These are phyloP conservation scores for Begonia fuchsioides DNA, from an alignment of 306 rosid species.

Conservation along the genomic window DNA sequence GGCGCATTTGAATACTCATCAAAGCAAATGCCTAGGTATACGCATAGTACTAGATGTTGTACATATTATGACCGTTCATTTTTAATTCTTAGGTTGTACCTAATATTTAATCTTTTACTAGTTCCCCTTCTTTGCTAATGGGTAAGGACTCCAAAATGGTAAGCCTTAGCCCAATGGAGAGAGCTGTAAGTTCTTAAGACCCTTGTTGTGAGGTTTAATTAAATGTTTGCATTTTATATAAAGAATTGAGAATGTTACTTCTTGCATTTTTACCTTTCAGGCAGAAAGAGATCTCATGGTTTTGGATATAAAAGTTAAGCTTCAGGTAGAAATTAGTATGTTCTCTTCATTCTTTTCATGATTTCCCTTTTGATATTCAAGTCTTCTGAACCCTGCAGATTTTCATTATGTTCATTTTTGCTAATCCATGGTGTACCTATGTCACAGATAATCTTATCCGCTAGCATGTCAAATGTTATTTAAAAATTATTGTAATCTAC, in stretches of 20 bases:
- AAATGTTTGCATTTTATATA: background rate
- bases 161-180: constrained; percentile 78
- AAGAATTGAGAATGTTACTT: constrained; percentile 7
- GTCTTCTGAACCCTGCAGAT: background rate
- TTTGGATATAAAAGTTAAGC: constrained; percentile 90
- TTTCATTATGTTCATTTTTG: no score
- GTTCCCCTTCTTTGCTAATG: constrained; percentile 37
- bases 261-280: constrained; percentile 30
- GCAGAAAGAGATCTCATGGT: constrained; percentile 98
- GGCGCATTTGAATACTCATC: constrained; percentile 71
- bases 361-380: background rate
- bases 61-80: constrained; percentile 7
- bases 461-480: no score
- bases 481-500: no score
- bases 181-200: constrained; percentile 58
- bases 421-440: no score
- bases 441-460: no score
- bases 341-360: background rate
- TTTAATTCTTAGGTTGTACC: constrained; percentile 12
- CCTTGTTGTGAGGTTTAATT: background rate
- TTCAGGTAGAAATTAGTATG: constrained; percentile 50
- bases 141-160: constrained; percentile 64
- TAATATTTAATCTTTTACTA: constrained; percentile 18
- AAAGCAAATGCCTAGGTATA: constrained; percentile 68
- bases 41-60: constrained; percentile 4